Evolutionary conservation across 2,329 filamentous ascomycete species (phyloP).

Genomic region (Colletotrichum musicola): DNA sequence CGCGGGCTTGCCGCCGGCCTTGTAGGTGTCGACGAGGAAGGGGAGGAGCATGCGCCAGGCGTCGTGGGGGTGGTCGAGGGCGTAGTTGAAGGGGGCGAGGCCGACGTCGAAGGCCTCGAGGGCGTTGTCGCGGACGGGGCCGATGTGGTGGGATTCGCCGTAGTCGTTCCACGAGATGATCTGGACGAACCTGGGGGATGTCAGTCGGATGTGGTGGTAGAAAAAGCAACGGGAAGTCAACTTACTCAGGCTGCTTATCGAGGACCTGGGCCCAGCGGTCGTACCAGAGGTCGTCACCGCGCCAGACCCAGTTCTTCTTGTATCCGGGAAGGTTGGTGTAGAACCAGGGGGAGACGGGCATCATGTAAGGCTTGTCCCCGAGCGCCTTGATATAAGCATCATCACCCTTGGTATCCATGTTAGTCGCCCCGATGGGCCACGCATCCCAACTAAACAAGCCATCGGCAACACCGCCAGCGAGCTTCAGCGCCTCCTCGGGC

Average conservation of each 20-base stretch:
- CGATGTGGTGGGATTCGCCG: slow-evolving; percentile 68
- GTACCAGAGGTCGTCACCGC: slow-evolving; percentile 71
- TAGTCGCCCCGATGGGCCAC: slow-evolving; percentile 49
- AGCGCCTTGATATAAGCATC: slow-evolving; percentile 39
- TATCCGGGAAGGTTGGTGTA: slow-evolving; percentile 69
- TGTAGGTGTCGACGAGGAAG: slow-evolving; percentile 63
- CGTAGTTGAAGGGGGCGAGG: slow-evolving; percentile 61
- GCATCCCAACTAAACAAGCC: slow-evolving; percentile 54
- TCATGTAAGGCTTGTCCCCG: slow-evolving; percentile 55
- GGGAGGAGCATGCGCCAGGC: slow-evolving; percentile 63
- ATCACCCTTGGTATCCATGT: slow-evolving; percentile 40
- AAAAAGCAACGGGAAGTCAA: slow-evolving; percentile 57
- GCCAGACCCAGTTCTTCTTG: slow-evolving; percentile 73
- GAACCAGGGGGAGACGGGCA: slow-evolving; percentile 71
- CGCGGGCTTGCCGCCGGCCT: slow-evolving; percentile 51
- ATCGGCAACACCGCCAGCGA: slow-evolving; percentile 44
- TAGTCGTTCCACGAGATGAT: slow-evolving; percentile 67
- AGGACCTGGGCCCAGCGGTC: slow-evolving; percentile 68
- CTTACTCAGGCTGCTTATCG: slow-evolving; percentile 65
- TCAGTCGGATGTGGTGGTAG: slow-evolving; percentile 51
- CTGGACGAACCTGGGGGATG: slow-evolving; percentile 58
- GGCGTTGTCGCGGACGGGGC: slow-evolving; percentile 55
- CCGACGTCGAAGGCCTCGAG: slow-evolving; percentile 43
- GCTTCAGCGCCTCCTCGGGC: slow-evolving; percentile 40
- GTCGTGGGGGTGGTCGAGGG: slow-evolving; percentile 61